Percentiles rank a stretch among this genome's conserved stretches.
These are phyloP conservation scores for Spatholobus suberectus DNA, from an alignment of 306 rosid species.

Conservation along the genomic window DNA sequence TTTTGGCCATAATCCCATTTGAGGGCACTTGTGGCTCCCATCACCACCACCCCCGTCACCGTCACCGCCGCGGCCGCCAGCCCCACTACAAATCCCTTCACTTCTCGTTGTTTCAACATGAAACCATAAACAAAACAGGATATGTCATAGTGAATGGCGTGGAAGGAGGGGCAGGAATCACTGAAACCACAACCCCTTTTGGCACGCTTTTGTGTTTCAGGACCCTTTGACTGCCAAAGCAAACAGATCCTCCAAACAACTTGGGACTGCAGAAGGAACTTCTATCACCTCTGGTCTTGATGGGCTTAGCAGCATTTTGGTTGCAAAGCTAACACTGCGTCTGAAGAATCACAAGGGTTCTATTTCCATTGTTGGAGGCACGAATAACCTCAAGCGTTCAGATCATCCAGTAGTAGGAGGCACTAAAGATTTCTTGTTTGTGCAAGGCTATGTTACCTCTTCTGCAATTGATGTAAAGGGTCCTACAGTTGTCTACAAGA, in stretches of 20 bases:
- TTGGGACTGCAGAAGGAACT: conserved; percentile 72
- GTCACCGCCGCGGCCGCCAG: conserved; percentile 19
- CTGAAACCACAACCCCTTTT: conserved; percentile 68
- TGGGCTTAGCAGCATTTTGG: conserved; percentile 65
- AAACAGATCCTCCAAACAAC: conserved; percentile 55
- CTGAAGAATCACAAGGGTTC: conserved; percentile 63
- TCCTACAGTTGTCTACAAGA: conserved; percentile 58
- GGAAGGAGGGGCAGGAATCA: conserved; percentile 44
- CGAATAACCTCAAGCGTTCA: conserved; percentile 53
- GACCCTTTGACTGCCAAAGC: conserved; percentile 63
- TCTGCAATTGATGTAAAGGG: conserved; percentile 62
- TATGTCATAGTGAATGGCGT: conserved; percentile 65
- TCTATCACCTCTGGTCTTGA: conserved; percentile 70
- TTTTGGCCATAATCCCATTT: conserved; percentile 30
- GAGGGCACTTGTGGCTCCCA: conserved; percentile 33
- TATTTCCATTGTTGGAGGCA: conserved; percentile 66
- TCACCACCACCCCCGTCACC: conserved; percentile 27
- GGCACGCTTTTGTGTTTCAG: conserved; percentile 71
- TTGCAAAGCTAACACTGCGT: conserved; percentile 66
- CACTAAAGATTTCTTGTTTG: conserved; percentile 76
- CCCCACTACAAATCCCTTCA: conserved; percentile 58
- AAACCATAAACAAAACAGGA: conserved; percentile 76
- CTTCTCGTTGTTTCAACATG: conserved; percentile 73
- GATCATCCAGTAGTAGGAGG: conserved; percentile 83
- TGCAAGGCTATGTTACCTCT: conserved; percentile 72